Percentiles rank a stretch among this genome's conserved stretches.
phyloP scores from a whole-genome alignment of 2,329 filamentous ascomycete species.

The Diaporthe australafricana region DNA sequence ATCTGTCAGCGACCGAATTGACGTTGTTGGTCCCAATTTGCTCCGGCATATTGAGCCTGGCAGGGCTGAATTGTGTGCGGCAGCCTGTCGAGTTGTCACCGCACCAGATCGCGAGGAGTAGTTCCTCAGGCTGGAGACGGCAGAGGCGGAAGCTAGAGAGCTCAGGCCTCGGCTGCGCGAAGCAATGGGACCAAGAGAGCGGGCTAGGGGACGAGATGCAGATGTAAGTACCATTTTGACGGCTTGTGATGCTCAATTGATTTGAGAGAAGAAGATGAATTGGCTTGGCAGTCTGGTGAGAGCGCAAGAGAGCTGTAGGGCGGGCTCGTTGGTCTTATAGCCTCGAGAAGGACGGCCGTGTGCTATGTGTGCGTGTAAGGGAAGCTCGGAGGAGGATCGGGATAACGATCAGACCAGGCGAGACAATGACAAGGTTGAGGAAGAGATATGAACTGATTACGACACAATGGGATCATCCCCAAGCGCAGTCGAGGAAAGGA shows the following conservation, averaged over 20 bases:
- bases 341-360: not conserved
- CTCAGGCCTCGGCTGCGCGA: conserved; percentile 40
- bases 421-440: conserved; percentile 8
- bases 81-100: conserved; percentile 36
- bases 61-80: conserved; percentile 19
- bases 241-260: conserved; percentile 24
- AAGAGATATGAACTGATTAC: conserved; percentile 12
- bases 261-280: not conserved
- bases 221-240: conserved; percentile 42
- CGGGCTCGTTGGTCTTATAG: conserved; percentile 30
- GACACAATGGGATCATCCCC: not conserved
- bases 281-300: not conserved
- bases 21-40: conserved; percentile 50
- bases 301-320: no score
- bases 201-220: conserved; percentile 39
- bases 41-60: conserved; percentile 30
- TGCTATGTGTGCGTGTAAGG: not conserved
- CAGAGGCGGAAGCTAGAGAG: conserved; percentile 33
- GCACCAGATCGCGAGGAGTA: conserved; percentile 25
- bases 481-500: not conserved
- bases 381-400: conserved; percentile 21
- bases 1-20: conserved; percentile 69
- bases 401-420: conserved; percentile 15
- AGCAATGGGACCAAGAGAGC: conserved; percentile 39
- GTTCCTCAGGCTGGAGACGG: conserved; percentile 33